Percentiles rank a stretch among this genome's conserved stretches.
Conservation (phyloP, 78 protist genomes). For the Dictyostelium brefeldianum region DNA sequence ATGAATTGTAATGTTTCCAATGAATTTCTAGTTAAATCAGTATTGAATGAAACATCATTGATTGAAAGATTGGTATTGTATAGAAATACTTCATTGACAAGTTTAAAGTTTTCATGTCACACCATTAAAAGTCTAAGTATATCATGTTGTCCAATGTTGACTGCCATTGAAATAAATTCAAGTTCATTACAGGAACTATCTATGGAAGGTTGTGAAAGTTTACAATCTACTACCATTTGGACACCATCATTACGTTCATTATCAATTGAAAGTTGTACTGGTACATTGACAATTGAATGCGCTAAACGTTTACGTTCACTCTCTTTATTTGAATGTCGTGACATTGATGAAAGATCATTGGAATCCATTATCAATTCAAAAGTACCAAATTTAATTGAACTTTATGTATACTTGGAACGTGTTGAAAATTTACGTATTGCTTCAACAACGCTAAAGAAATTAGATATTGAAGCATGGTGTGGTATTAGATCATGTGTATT, state of each 20-base stretch:
- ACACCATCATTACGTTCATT: neutral
- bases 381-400: neutral
- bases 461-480: slow-evolving; percentile 72
- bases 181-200: slow-evolving; percentile 19
- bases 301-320: neutral
- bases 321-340: slow-evolving; percentile 49
- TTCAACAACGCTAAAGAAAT: neutral
- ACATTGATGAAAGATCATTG: slow-evolving; percentile 9
- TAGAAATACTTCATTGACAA: slow-evolving; percentile 12
- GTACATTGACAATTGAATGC: neutral
- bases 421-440: slow-evolving; percentile 34
- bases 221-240: slow-evolving; percentile 7
- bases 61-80: slow-evolving; percentile 54
- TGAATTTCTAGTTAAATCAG: neutral
- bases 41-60: neutral
- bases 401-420: slow-evolving; percentile 51
- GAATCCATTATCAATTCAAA: slow-evolving; percentile 23
- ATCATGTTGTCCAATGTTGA: slow-evolving; percentile 49
- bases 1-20: slow-evolving; percentile 34
- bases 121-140: slow-evolving; percentile 21
- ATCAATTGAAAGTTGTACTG: slow-evolving; percentile 53
- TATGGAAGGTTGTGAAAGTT: slow-evolving; percentile 58
- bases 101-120: neutral
- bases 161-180: slow-evolving; percentile 9
- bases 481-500: slow-evolving; percentile 40